Conservation (phyloP, 2,329 filamentous ascomycete species). For the Myriosclerotinia curreyana region DNA sequence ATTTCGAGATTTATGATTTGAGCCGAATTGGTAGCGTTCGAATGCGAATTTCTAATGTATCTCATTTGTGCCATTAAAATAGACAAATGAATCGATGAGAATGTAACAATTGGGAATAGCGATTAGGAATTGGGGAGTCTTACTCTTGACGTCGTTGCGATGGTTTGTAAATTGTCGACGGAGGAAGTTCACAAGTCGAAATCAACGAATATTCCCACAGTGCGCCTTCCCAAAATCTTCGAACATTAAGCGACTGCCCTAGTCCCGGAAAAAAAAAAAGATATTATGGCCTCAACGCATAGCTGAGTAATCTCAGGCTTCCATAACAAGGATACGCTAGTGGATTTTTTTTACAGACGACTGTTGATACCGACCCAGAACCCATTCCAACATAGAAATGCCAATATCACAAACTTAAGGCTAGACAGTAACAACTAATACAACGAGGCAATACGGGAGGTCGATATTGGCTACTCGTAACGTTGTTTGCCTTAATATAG, state of each 20-base stretch:
- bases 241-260: constrained; percentile 18
- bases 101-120: not conserved
- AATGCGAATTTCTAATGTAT: not conserved
- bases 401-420: not conserved
- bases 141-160: constrained; percentile 20
- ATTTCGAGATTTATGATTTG: no score
- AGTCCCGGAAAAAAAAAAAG: not conserved
- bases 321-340: constrained; percentile 2
- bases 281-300: not conserved
- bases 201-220: constrained; percentile 18
- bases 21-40: no score
- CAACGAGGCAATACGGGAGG: not conserved
- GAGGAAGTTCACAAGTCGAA: constrained; percentile 4
- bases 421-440: not conserved
- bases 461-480: not conserved
- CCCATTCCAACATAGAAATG: constrained; percentile 7
- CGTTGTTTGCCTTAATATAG: not conserved
- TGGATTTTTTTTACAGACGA: constrained; percentile 16
- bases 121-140: no score
- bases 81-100: not conserved
- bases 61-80: not conserved
- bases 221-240: constrained; percentile 14
- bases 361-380: constrained; percentile 4
- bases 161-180: constrained; percentile 15
- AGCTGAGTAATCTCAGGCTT: not conserved